These are phyloP conservation scores for Solanum paucissectum DNA, from an alignment of 257 asterid genomes.

Conservation along the genomic window DNA sequence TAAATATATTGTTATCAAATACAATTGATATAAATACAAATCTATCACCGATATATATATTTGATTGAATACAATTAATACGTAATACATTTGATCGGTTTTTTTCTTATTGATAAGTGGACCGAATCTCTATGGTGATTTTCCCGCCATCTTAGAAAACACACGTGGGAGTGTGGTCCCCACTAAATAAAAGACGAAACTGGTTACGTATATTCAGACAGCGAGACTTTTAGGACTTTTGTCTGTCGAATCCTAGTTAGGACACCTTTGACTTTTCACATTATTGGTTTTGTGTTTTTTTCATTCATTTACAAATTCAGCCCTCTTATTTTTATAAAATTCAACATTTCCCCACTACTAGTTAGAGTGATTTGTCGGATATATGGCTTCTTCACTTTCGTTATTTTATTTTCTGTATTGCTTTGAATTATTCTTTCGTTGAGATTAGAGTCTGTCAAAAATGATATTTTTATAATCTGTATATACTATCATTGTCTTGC, in stretches of 20 bases:
- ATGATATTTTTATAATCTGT: no score
- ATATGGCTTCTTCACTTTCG: not conserved
- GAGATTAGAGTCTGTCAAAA: not conserved
- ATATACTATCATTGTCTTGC: no score
- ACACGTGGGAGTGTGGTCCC: not conserved
- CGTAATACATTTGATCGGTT: no score
- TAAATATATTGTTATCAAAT: no score
- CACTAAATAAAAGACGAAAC: conserved; percentile 4
- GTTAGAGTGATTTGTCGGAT: not conserved
- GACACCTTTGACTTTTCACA: conserved; percentile 1
- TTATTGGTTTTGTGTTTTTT: not conserved
- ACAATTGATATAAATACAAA: no score
- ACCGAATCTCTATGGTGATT: not conserved
- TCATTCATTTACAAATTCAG: not conserved
- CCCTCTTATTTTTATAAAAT: not conserved
- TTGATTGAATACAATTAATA: no score
- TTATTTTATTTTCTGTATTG: no score
- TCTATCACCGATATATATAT: no score
- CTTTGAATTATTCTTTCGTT: not conserved
- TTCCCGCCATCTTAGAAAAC: not conserved
- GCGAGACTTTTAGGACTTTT: not conserved
- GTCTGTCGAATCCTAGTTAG: conserved; percentile 21
- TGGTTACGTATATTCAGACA: not conserved
- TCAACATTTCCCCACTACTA: not conserved
- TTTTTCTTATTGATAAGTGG: not conserved